Evolutionary conservation across 2,329 filamentous ascomycete species (phyloP), one percentile per base, ranked within the genome.

Genomic region (Botrytis elliptica): DNA sequence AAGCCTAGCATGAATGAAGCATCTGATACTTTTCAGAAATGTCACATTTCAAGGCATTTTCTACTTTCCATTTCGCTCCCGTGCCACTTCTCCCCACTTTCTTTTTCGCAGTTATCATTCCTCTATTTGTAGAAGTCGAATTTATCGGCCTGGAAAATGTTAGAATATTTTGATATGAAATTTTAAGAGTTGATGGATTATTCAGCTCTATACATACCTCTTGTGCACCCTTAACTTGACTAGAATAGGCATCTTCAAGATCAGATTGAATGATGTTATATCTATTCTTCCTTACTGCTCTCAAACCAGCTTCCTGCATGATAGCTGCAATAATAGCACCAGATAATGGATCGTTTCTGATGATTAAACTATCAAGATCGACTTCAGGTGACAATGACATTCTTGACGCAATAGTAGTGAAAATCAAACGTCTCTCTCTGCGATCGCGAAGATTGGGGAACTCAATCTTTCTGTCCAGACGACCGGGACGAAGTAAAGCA

Each of bases 221-320:
- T 75, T 89, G 87, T 67, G 89, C 88, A 55, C 89, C 93, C 90
- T 98, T 98, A 81, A 99, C 96, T 83, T 99, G 96, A 84, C 91
- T 93, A 57, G 94, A 95, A 84, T 99, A 99, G 63, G 96, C 96
- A 83, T 98, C 96, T 84, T 99, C 96, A 76, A 99, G 86, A 84
- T 99, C 96, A 76, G 89, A 90, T 86, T 99, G 96, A 81, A 99
- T 98, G 83, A 99, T 99, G 84, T 99, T 98, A 85, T 99, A 99
- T 80, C 96, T 88, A 85, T 99, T 98, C 90, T 98, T 98, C 80
- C 95, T 89, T 77, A 98, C 95, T 40, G 95, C 95, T 78, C 95
- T 90, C 78, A 99, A 87, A 78, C 96, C 96, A 46, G 96, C 96
- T 85, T 99, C 96, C 84, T 99, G 96, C 96, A 99, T 99, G 82